Evolutionary conservation across 768 basidiomycete genomes (phyloP).

Genomic region (Chalciporus sphaerocephalus): DNA sequence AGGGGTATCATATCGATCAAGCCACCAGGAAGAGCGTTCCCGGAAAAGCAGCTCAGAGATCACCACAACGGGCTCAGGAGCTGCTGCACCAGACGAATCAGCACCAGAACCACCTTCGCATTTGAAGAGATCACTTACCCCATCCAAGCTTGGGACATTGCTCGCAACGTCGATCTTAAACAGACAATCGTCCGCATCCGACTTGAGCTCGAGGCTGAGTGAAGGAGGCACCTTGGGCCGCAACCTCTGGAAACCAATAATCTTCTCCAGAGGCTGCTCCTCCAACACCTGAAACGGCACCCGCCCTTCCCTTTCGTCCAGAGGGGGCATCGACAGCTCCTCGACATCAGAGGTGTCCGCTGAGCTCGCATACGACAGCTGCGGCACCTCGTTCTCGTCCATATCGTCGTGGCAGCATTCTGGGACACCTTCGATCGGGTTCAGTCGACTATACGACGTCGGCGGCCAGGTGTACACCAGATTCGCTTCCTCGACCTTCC

Average conservation of each 20-base stretch:
- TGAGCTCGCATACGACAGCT: constrained; percentile 12
- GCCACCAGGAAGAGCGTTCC: background rate
- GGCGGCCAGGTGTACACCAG: constrained; percentile 27
- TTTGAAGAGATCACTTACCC: constrained; percentile 5
- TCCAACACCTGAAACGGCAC: background rate
- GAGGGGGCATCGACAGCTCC: constrained; percentile 5
- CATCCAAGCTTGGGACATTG: background rate
- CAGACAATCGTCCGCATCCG: background rate
- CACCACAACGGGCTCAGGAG: constrained; percentile 1
- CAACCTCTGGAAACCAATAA: constrained; percentile 6
- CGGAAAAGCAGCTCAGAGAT: background rate
- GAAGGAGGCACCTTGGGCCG: constrained; percentile 3
- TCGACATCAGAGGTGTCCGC: constrained; percentile 7
- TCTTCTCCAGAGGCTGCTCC: constrained; percentile 1
- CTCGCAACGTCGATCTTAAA: background rate
- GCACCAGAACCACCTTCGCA: background rate
- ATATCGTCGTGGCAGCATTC: background rate
- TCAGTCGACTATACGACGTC: background rate
- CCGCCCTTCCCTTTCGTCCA: background rate
- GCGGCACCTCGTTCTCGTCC: constrained; percentile 6
- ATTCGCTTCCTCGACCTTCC: background rate
- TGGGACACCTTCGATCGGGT: background rate
- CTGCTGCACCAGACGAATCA: constrained; percentile 4
- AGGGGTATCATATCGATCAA: background rate
- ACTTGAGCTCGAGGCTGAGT: background rate